Evolutionary conservation across 2,329 filamentous ascomycete genomes (phyloP), one percentile per base, ranked within the genome.

Genomic region (Neocucurbitaria cava): DNA sequence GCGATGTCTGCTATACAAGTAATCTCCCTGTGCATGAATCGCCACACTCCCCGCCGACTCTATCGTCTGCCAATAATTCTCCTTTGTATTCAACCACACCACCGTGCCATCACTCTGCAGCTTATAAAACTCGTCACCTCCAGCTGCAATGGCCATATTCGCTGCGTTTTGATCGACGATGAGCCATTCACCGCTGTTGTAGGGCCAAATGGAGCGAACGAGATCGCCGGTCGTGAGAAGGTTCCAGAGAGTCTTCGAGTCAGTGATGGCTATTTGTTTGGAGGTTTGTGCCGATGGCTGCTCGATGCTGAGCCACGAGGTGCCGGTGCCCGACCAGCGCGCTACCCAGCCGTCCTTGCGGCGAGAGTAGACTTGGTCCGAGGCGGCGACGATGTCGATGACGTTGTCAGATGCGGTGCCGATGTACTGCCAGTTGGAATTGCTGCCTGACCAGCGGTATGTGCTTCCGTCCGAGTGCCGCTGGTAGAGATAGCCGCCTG

Each of bases 51-150:
- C 61, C 8, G 41, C 53, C 18, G 60, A 43, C 38, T 71, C 67
- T 33, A 72, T 67, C 5, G 52, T 51, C 10, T 44, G 55, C 69
- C 67, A 71, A n/a, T 55, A 56, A 5, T 57, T 61, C 18, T 60
- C 58, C 17, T 57, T 47, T 5, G 49, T 49, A 40, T 71, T 61
- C 11, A 72, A 45, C 63, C 67, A 72, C 15, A 71, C 64, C n/a
- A 72, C 59, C 8, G 23, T 40, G 0, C 67, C 64, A 35, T 65
- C 58, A 9, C 51, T 59, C 42, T 72, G 64, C 21, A 71, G 44
- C 31, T 72, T 72, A 55, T 70, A 72, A 48, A 72, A 68, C 9
- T 70, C 63, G 3, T 69, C 59, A 2, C 64, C 68, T 9, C 68
- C 69, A 20, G 62, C 59, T 5, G 66, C 62, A 23, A 72, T 70